phyloP scores from a whole-genome alignment of 108 stramenopile genomes.

The Pseudonitzschia multiseries region DNA sequence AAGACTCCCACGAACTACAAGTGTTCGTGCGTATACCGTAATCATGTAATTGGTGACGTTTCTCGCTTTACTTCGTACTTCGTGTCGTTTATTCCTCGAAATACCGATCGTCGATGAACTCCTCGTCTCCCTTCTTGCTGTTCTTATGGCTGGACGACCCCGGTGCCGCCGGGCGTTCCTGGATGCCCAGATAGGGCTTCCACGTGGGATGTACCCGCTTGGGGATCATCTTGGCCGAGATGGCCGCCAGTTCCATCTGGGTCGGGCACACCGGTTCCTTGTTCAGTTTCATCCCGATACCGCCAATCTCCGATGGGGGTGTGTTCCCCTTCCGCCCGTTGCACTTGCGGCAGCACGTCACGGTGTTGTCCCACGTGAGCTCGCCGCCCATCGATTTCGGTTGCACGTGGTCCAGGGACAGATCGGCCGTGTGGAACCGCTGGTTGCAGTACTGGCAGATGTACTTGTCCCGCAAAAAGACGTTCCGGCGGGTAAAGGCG shows the following conservation, averaged over 20 bases:
- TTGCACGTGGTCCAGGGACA: constrained; percentile 79
- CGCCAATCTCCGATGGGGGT: constrained; percentile 40
- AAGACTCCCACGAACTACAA: no score
- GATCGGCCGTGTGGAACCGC: constrained; percentile 64
- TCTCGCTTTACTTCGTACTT: no score
- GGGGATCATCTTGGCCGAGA: constrained; percentile 72
- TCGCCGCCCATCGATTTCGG: constrained; percentile 72
- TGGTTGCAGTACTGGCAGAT: constrained; percentile 81
- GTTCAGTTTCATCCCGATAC: constrained; percentile 68
- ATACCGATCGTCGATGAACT: constrained; percentile 39
- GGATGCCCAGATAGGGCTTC: constrained; percentile 68
- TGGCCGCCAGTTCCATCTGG: constrained; percentile 61
- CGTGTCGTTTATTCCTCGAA: no score
- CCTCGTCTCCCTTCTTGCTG: constrained; percentile 26
- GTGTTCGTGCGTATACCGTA: no score
- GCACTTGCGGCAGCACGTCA: constrained; percentile 73
- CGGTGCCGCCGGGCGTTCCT: constrained; percentile 6
- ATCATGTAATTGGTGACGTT: no score
- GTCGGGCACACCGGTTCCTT: constrained; percentile 52
- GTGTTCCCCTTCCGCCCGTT: constrained; percentile 79
- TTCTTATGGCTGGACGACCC: neutral
- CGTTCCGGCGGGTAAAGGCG: constrained; percentile 83
- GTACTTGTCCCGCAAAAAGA: constrained; percentile 85
- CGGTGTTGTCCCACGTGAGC: constrained; percentile 81
- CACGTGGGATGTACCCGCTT: constrained; percentile 75